These are phyloP conservation scores for Lupinus albus DNA, from an alignment of 306 rosid genomes.

Conservation along the genomic window DNA sequence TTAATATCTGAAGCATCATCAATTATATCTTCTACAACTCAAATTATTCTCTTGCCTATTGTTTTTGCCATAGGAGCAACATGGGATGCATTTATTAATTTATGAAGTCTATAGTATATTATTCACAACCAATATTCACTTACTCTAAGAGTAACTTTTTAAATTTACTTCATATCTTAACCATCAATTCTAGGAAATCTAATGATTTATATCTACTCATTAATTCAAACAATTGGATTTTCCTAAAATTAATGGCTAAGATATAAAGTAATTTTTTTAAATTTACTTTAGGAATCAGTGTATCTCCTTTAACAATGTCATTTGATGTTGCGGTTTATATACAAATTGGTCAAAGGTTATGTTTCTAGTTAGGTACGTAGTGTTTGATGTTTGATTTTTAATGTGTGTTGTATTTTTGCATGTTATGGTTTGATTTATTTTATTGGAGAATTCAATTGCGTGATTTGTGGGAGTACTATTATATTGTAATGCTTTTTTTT, in stretches of 20 bases:
- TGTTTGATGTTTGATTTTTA: constrained; percentile 18
- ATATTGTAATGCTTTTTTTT: constrained; percentile 14
- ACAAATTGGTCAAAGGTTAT: constrained; percentile 33
- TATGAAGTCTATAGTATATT: no score
- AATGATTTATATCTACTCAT: no score
- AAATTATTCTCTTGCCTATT: constrained; percentile 52
- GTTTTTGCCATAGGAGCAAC: constrained; percentile 65
- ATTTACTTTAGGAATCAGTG: no score
- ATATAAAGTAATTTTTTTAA: no score
- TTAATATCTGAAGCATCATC: constrained; percentile 39
- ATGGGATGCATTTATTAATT: constrained; percentile 60
- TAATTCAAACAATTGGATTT: no score
- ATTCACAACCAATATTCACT: no score
- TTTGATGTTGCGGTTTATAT: constrained; percentile 29
- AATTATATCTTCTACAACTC: constrained; percentile 38
- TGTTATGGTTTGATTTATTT: constrained; percentile 37
- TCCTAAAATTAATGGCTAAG: no score
- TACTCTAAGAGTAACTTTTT: no score
- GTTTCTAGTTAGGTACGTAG: constrained; percentile 19
- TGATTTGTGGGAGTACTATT: constrained; percentile 32
- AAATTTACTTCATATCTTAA: no score
- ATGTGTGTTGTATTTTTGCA: constrained; percentile 28
- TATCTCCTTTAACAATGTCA: no score
- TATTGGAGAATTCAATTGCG: constrained; percentile 52
- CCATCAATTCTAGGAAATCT: no score